Conservation (phyloP, 1,284 basidiomycete genomes). For the Sphaerobolus stellatus region DNA sequence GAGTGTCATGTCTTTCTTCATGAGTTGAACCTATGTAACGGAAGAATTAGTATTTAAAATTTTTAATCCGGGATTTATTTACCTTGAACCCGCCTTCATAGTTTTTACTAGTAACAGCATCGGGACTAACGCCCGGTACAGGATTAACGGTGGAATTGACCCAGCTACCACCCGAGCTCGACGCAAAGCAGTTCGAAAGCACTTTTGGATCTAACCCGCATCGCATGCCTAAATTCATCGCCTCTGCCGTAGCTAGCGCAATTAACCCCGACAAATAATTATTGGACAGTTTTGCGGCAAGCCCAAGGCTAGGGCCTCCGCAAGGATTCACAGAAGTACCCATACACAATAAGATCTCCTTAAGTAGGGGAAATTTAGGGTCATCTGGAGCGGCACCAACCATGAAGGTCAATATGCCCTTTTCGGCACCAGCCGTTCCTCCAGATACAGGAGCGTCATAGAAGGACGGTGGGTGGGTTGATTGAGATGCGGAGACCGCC, state of each 20-base stretch:
- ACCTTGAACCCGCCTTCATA: conserved; percentile 22
- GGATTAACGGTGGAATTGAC: conserved; percentile 17
- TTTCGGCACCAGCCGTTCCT: conserved; percentile 19
- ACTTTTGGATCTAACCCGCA: conserved; percentile 18
- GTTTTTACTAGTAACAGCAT: conserved; percentile 17
- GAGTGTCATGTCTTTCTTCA: conserved; percentile 20
- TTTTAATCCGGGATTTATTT: not conserved
- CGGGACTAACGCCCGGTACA: conserved; percentile 20
- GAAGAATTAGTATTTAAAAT: not conserved
- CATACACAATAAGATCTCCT: conserved; percentile 16
- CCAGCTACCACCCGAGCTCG: conserved; percentile 19
- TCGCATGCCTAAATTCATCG: conserved; percentile 22
- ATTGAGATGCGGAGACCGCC: conserved; percentile 12
- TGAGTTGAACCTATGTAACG: conserved; percentile 15
- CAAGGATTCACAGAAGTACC: conserved; percentile 16
- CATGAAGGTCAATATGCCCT: conserved; percentile 20
- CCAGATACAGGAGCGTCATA: conserved; percentile 21
- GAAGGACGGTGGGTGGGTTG: conserved; percentile 13
- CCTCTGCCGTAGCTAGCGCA: conserved; percentile 20
- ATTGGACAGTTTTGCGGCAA: conserved; percentile 20
- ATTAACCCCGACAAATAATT: conserved; percentile 20
- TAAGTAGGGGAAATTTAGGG: conserved; percentile 13
- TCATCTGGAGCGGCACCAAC: conserved; percentile 13
- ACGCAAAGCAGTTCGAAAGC: conserved; percentile 18
- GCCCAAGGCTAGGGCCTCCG: conserved; percentile 17